Conservation (phyloP, 2,329 filamentous ascomycete genomes). For the Catunica adiposa region DNA sequence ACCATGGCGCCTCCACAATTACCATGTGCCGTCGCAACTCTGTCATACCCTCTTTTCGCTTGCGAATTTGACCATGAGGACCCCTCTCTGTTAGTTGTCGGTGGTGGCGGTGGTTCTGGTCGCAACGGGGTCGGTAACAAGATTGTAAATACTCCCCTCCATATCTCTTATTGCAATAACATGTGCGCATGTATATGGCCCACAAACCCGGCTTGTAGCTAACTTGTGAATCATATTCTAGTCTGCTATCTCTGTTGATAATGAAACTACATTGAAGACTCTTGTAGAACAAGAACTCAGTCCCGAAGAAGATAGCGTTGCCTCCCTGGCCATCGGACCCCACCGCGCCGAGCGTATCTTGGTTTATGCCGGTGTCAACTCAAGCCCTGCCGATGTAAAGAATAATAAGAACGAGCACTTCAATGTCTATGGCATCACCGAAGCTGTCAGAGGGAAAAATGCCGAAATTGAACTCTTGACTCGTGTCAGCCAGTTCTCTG, state of each 20-base stretch:
- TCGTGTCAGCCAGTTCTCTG: conserved; percentile 35
- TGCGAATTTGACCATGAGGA: conserved; percentile 78
- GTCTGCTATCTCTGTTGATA: conserved; percentile 57
- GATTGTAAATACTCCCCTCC: conserved; percentile 41
- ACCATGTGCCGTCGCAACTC: conserved; percentile 42
- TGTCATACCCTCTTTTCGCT: conserved; percentile 72
- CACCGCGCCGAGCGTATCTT: conserved; percentile 33
- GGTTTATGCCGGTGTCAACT: conserved; percentile 69
- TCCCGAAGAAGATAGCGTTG: conserved; percentile 75
- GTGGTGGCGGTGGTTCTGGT: conserved; percentile 72
- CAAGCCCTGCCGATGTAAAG: conserved; percentile 52
- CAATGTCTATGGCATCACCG: conserved; percentile 49
- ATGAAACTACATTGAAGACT: conserved; percentile 45
- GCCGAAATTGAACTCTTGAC: conserved; percentile 29
- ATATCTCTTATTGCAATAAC: background rate
- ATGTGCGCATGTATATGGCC: background rate
- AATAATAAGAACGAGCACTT: conserved; percentile 74
- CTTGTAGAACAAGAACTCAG: conserved; percentile 61
- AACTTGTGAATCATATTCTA: conserved; percentile 21
- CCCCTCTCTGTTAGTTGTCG: conserved; percentile 59
- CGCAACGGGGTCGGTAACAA: conserved; percentile 73
- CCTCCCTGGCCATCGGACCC: conserved; percentile 57
- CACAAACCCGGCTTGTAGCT: background rate
- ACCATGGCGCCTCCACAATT: conserved; percentile 25
- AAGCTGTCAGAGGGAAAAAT: conserved; percentile 14